Conservation (phyloP, 371 early-diverging fungal species). For the Nematocida sp. region DNA sequence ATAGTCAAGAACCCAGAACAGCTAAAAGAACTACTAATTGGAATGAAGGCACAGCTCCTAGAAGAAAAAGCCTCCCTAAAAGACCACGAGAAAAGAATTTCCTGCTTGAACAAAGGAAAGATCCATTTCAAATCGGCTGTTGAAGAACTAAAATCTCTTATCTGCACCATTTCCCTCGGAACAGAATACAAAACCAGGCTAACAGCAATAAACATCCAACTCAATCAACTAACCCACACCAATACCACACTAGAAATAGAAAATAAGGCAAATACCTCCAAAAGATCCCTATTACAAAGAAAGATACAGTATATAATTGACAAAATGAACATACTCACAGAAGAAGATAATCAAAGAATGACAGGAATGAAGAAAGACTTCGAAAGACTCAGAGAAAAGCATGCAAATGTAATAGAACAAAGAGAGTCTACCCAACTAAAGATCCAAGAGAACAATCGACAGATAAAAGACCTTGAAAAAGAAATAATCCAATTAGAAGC, state of each 20-base stretch:
- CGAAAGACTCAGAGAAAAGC: conserved; percentile 37
- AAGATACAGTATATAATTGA: conserved; percentile 37
- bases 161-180: conserved; percentile 19
- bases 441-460: conserved; percentile 26
- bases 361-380: conserved; percentile 10
- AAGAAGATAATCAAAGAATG: conserved; percentile 19
- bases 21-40: conserved; percentile 35
- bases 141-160: conserved; percentile 26
- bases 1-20: conserved; percentile 50
- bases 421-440: conserved; percentile 24
- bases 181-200: conserved; percentile 14
- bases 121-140: conserved; percentile 1
- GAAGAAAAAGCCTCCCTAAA: conserved; percentile 30
- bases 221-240: neutral
- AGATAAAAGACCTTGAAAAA: conserved; percentile 34
- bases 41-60: conserved; percentile 22
- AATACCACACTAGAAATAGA: conserved; percentile 17
- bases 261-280: conserved; percentile 21
- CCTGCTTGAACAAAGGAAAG: conserved; percentile 3
- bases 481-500: conserved; percentile 38
- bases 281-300: conserved; percentile 20
- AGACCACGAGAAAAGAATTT: conserved; percentile 35
- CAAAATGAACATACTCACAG: conserved; percentile 15
- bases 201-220: neutral
- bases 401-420: conserved; percentile 5